These are phyloP conservation scores for Luzula sylvatica DNA, from an alignment of 176 grass and related monocot genomes.

Conservation along the genomic window DNA sequence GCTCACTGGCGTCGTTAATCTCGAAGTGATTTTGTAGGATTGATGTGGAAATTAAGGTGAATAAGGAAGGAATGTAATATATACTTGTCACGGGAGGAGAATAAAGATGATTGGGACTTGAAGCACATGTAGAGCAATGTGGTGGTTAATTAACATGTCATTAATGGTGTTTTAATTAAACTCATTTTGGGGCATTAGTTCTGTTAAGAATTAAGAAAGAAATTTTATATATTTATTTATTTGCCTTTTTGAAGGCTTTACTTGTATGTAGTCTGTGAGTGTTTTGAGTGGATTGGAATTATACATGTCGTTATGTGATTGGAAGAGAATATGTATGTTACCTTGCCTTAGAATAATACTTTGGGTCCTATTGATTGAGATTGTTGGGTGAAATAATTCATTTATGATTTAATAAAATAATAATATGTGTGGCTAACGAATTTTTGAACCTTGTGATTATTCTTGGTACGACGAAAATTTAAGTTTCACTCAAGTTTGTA, in stretches of 20 bases:
- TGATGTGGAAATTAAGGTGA: constrained; percentile 11
- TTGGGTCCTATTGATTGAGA: not conserved
- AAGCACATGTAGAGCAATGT: constrained; percentile 17
- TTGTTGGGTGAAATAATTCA: not conserved
- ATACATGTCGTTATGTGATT: constrained; percentile 19
- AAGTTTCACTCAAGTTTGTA: too few species aligned
- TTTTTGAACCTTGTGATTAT: too few species aligned
- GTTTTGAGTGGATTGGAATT: not conserved
- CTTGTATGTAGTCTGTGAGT: too few species aligned
- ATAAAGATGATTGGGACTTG: constrained; percentile 11
- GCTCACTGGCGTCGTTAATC: not conserved
- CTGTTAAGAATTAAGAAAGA: too few species aligned
- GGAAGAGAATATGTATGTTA: constrained; percentile 9
- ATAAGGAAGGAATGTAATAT: constrained; percentile 7
- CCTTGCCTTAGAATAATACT: constrained; percentile 13
- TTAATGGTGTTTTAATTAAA: constrained; percentile 3
- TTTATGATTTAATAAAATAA: not conserved
- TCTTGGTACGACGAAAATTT: too few species aligned
- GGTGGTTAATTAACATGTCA: constrained; percentile 17
- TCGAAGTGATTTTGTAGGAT: too few species aligned
- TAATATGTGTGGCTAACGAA: too few species aligned
- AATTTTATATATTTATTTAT: too few species aligned
- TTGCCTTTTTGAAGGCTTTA: too few species aligned
- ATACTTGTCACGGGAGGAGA: constrained; percentile 4
- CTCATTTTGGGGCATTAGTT: constrained; percentile 10